Evolutionary conservation across 768 basidiomycete species (phyloP), one percentile per base, ranked within the genome.

Genomic region (Peribolospora kevripleyi): DNA sequence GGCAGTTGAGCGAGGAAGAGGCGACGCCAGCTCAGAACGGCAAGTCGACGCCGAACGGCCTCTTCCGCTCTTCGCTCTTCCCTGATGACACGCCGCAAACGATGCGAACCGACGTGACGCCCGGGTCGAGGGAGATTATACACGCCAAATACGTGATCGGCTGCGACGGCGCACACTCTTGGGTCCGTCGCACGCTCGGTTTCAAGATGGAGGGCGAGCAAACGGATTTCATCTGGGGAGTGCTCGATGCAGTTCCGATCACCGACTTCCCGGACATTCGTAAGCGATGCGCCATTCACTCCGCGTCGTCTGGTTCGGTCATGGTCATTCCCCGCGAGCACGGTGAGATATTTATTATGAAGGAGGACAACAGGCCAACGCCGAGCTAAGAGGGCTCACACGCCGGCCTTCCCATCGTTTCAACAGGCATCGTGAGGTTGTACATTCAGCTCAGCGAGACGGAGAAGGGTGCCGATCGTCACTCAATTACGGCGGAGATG

Each of bases 211-310:
- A 83, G 57, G 84, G 84, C 5, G 81, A 84, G 64, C 78, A 82
- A 57, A 73, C 65, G 9, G 71, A 73, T 53, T 80, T 75, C 55
- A 72, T 85, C 14, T 87, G 84, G 84, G 84, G 84, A 3, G 84
- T 86, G 3, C 67, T 84, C 14, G 84, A 84, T 65, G 69, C 76
- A 51, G 61, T 75, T 37, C 79, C 79, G 0, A 73, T 77, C n/a
- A 82, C 81, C 1, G 70, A 83, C 62, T 82, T 84, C 57, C 83
- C 83, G 0, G 81, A 84, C 63, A 78, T 81, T 57, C 76, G 82
- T 13, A 77, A 77, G 55, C 72, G 70, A 59, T 70, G 70, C 51
- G 76, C 69, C 0, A 74, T 84, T n/a, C 81, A 84, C 64, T 82
- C 81, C 0, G 71, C 72, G 43, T 72, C 75, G 51, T 78, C 54